phyloP scores from a whole-genome alignment of 2,329 filamentous ascomycete species.

The Camillea tinctor region DNA sequence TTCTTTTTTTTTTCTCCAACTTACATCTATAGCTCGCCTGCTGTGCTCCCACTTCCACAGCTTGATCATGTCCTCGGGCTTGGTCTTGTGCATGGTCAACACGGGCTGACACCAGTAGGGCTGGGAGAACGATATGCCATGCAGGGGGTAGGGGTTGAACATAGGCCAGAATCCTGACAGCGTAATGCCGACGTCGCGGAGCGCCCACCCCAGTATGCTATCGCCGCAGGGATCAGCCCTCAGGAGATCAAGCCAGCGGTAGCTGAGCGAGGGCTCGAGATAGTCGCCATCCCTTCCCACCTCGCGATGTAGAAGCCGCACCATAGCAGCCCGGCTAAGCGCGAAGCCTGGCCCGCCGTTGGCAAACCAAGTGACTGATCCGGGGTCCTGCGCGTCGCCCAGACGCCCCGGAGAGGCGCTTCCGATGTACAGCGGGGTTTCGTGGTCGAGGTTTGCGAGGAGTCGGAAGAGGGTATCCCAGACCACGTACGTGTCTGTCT shows the following conservation, averaged over 20 bases:
- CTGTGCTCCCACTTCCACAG: conserved; percentile 47
- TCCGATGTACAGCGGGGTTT: conserved; percentile 46
- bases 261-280: conserved; percentile 36
- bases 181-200: conserved; percentile 43
- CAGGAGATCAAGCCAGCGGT: conserved; percentile 41
- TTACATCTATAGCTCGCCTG: conserved; percentile 32
- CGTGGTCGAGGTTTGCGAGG: conserved; percentile 47
- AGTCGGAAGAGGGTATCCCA: conserved; percentile 48
- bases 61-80: conserved; percentile 45
- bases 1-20: too few relatives aligned
- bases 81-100: conserved; percentile 48
- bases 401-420: conserved; percentile 43
- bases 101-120: conserved; percentile 51
- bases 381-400: conserved; percentile 28
- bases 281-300: conserved; percentile 36
- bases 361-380: conserved; percentile 40
- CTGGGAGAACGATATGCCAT: conserved; percentile 46
- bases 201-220: conserved; percentile 47
- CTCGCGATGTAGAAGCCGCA: conserved; percentile 38
- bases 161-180: conserved; percentile 49
- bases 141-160: conserved; percentile 50
- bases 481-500: conserved; percentile 52
- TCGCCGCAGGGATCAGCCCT: conserved; percentile 52
- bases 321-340: conserved; percentile 44
- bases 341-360: conserved; percentile 50